Base-by-base conservation (phyloP, 495 filamentous ascomycete genomes). In the Xylaria acuta region DNA sequence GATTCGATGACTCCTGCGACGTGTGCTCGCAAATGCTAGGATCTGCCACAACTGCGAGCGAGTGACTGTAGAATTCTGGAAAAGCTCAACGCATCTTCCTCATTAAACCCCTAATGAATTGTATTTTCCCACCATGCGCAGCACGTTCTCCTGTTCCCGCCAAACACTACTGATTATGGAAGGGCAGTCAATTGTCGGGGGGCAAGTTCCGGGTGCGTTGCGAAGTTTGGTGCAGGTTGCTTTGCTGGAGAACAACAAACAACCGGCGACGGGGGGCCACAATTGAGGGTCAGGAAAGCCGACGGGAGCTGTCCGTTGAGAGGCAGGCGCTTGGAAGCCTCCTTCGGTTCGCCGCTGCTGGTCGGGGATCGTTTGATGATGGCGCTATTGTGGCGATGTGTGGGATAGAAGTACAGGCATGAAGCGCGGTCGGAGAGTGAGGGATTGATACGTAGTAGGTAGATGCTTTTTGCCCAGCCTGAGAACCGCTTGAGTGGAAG, bases 71-170 rank as follows among this genome's bases (percentile, higher is more conserved):
- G 69, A 74, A 63, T 68, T 66, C 67, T 68, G 58, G 62, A 72
- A 64, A 68, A 43, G 67, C 74, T 76, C 74, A 75, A 73, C 69
- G 49, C 74, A 75, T 76, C 64, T 62, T 74, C 64, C 72, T 74
- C 71, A 53, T 69, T 49, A 77, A 69, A 60, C 67, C 66, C 67
- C 74, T 67, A 72, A 60, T 27, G 41, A 51, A 58, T 59, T 72
- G 69, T 72, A 72, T 51, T 66, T 25, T 47, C 49, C 73, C 66
- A 74, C 75, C 66, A 72, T 38, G 54, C 74, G 62, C 72, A 66
- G 67, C 60, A 62, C 34, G 34, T 51, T 70, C 53, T 72, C 69
- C 36, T 72, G 72, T 64, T 56, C 51, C 64, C 71, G 14, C 69
- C 49, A 74, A 72, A 36, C 60, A 68, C 74, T 76, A 72, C 45